A percentile compares a stretch with the other conserved stretches of the same genome.
These are phyloP conservation scores for Globisporangium barbulae DNA, from an alignment of 352 stramenopile genomes.

Conservation along the genomic window DNA sequence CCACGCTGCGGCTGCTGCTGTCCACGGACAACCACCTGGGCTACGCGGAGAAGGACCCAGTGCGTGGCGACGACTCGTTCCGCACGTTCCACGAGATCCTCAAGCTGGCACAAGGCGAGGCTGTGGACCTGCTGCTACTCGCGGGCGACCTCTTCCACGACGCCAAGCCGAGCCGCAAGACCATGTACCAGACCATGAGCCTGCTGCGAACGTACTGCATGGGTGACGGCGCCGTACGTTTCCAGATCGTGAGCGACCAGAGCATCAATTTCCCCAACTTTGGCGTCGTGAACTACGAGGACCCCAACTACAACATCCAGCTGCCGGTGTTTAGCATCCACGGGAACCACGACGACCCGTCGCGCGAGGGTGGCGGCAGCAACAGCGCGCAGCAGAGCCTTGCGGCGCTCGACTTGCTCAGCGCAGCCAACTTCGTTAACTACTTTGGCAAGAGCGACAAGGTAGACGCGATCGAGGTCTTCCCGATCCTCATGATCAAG, in stretches of 20 bases:
- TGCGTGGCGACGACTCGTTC: conserved; percentile 93
- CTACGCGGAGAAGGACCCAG: conserved; percentile 94
- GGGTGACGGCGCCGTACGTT: conserved; percentile 79
- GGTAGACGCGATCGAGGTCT: conserved; percentile 95
- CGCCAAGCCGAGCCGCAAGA: conserved; percentile 96
- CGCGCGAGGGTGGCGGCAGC: conserved; percentile 81
- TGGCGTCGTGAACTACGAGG: conserved; percentile 95
- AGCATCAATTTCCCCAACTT: conserved; percentile 89
- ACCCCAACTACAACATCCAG: conserved; percentile 93
- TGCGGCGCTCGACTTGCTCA: conserved; percentile 95
- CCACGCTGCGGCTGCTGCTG: conserved; percentile 90
- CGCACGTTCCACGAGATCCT: conserved; percentile 88
- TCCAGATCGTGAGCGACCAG: conserved; percentile 91
- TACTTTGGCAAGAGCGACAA: conserved; percentile 96
- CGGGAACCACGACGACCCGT: conserved; percentile 99
- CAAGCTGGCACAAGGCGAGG: conserved; percentile 50
- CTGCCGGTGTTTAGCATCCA: conserved; percentile 99
- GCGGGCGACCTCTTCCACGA: conserved; percentile 99
- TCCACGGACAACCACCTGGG: conserved; percentile 99
- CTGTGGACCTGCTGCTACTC: conserved; percentile 93
- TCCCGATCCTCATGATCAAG: conserved; percentile 96
- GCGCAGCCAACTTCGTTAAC: conserved; percentile 96
- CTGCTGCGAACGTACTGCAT: conserved; percentile 96
- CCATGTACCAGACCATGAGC: conserved; percentile 96
- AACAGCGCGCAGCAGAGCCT: conserved; percentile 64